phyloP scores from a whole-genome alignment of 139 green algal species.

The Dunaliella sp. region DNA sequence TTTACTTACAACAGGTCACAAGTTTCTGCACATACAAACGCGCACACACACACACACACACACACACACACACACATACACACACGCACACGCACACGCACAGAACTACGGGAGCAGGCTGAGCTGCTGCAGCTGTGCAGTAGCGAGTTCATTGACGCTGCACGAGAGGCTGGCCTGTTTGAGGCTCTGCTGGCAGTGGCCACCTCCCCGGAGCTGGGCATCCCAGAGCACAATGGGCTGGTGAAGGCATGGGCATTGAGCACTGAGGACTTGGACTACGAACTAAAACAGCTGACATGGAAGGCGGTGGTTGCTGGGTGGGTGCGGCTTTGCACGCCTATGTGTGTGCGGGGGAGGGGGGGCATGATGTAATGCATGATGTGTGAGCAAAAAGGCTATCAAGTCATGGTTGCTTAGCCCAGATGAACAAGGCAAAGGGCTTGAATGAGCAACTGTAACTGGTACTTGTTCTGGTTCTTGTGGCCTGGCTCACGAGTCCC shows the following conservation, averaged over 20 bases:
- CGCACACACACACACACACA: too few relatives aligned
- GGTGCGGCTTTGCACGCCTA: too few relatives aligned
- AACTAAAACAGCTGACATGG: conserved; percentile 50
- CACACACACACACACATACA: conserved; percentile 7
- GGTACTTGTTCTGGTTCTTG: too few relatives aligned
- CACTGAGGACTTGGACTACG: conserved; percentile 36
- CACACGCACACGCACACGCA: neutral
- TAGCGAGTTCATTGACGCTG: neutral
- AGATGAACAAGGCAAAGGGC: too few relatives aligned
- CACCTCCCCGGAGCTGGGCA: conserved; percentile 36
- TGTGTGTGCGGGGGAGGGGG: too few relatives aligned
- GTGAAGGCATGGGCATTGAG: conserved; percentile 28
- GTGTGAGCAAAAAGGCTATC: too few relatives aligned
- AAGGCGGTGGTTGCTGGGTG: neutral
- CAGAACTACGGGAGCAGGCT: neutral
- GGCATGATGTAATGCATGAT: too few relatives aligned
- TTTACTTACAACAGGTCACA: too few relatives aligned
- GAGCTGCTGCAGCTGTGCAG: neutral
- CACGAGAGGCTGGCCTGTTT: conserved; percentile 19
- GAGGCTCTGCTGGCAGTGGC: conserved; percentile 31
- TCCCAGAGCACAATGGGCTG: neutral
- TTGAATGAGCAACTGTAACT: too few relatives aligned
- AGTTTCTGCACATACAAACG: too few relatives aligned
- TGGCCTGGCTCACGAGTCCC: too few relatives aligned
- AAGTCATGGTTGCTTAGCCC: too few relatives aligned